These are phyloP conservation scores for Candida rishiriensis DNA, from an alignment of 805 yeast species.

Conservation along the genomic window DNA sequence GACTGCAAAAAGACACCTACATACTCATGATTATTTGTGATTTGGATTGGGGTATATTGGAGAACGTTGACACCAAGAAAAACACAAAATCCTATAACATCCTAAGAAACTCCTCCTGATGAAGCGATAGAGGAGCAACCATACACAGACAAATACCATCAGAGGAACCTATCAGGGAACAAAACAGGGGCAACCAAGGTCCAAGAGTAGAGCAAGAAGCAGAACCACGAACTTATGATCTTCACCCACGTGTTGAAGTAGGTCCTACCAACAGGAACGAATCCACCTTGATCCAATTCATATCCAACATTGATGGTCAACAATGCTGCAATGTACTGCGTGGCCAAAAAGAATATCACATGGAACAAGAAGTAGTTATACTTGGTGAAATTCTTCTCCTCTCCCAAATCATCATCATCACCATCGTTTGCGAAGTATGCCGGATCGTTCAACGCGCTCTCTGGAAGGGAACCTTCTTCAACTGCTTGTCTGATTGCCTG, in stretches of 20 bases:
- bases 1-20: no score
- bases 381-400: conserved; percentile 57
- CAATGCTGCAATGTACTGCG: conserved; percentile 93
- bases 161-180: conserved; percentile 78
- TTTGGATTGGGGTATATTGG: no score
- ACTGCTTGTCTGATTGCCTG: conserved; percentile 92
- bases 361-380: conserved; percentile 89
- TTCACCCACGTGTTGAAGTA: conserved; percentile 95
- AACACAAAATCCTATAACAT: no score
- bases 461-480: conserved; percentile 93
- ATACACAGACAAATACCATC: background rate
- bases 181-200: conserved; percentile 84
- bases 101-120: no score
- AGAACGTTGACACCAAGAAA: no score
- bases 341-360: conserved; percentile 86
- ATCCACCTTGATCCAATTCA: conserved; percentile 80
- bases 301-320: conserved; percentile 87
- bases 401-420: conserved; percentile 45
- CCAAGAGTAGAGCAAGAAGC: conserved; percentile 85
- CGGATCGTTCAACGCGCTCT: conserved; percentile 77
- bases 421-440: conserved; percentile 48
- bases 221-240: conserved; percentile 87
- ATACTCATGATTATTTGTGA: no score
- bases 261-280: conserved; percentile 95
- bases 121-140: background rate